Conservation (phyloP, 208 protist species). For the Balamuthia mandrillaris region DNA sequence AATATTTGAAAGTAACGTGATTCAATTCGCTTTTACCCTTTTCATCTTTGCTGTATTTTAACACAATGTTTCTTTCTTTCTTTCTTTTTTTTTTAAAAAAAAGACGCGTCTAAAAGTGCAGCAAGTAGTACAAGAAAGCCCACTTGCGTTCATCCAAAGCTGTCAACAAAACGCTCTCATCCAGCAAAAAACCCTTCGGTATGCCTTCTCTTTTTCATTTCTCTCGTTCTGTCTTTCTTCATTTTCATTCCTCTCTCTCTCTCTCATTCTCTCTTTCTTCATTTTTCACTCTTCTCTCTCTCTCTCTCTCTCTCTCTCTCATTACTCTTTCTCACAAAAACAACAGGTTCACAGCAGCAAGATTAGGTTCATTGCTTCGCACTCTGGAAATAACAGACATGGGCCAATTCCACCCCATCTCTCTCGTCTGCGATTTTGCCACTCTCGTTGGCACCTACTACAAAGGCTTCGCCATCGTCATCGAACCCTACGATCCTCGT, state of each 20-base stretch:
- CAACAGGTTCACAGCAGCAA: constrained; percentile 75
- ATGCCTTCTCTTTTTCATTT: neutral
- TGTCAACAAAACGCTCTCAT: constrained; percentile 45
- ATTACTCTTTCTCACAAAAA: constrained; percentile 29
- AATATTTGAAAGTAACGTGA: constrained; percentile 80
- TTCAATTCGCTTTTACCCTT: too few relatives aligned
- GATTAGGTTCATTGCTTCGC: constrained; percentile 89
- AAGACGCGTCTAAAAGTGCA: neutral
- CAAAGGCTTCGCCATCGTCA: constrained; percentile 83
- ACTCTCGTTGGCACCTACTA: constrained; percentile 89
- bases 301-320: neutral
- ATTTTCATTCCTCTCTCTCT: neutral
- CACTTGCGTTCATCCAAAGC: constrained; percentile 44
- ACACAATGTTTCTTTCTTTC: too few relatives aligned
- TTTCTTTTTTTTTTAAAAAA: too few relatives aligned
- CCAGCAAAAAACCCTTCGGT: constrained; percentile 24
- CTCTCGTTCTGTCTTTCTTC: neutral
- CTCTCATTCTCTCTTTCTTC: neutral
- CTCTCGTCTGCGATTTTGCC: constrained; percentile 90
- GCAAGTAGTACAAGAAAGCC: constrained; percentile 41
- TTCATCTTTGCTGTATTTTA: too few relatives aligned
- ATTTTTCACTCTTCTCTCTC: neutral
- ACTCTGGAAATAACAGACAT: constrained; percentile 93
- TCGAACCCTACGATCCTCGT: constrained; percentile 79
- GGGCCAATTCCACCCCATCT: constrained; percentile 84